Base-by-base conservation (phyloP, 768 basidiomycete species). In the Suillus brevipes region DNA sequence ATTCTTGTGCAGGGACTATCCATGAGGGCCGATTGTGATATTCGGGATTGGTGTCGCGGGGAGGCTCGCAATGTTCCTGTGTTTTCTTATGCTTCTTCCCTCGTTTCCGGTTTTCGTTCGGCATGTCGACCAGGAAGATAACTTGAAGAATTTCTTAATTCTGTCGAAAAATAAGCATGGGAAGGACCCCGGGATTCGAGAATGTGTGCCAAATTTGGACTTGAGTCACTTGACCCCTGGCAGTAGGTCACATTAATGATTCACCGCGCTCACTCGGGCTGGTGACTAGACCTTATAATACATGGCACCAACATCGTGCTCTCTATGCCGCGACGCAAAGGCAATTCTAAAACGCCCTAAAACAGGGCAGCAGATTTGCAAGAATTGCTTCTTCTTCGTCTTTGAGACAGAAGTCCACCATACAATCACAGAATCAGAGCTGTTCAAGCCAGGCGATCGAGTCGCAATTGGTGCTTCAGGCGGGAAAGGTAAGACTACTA, bases 381-480 rank as follows among this genome's bases (percentile, higher is more conserved):
- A 90, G 76, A 88, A 91, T 45, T 99, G 97, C 75, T 97, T 96
- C 79, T 99, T 94, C 81, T 88, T 88, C 69, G 95, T 98, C 47
- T 99, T 99, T 71, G 97, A 99, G 82, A 97, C 95, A 1, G 97
- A 99, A 75, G 90, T 99, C 36, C 97, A 99, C 80, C 91, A 96
- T 74, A 98, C 97, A 1, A 98, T 99, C 73, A 88, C 82, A 7
- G 85, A 92, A 71, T 86, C 93, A 13, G 81, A 81, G 63, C 82
- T 99, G 4, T 99, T 99, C 83, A 88, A 87, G 73, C 82, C 87
- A 13, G 94, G 96, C 40, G 95, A 99, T 78, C 83, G 87, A 67
- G 95, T 99, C 45, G 97, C 97, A 31, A 99, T 99, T 65, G 97
- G 97, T 38, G 97, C 97, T 61, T 97, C 95, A 61, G 97, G 97